Evolutionary conservation across 2,329 filamentous ascomycete genomes (phyloP).

Genomic region (Sporothrix humicola): DNA sequence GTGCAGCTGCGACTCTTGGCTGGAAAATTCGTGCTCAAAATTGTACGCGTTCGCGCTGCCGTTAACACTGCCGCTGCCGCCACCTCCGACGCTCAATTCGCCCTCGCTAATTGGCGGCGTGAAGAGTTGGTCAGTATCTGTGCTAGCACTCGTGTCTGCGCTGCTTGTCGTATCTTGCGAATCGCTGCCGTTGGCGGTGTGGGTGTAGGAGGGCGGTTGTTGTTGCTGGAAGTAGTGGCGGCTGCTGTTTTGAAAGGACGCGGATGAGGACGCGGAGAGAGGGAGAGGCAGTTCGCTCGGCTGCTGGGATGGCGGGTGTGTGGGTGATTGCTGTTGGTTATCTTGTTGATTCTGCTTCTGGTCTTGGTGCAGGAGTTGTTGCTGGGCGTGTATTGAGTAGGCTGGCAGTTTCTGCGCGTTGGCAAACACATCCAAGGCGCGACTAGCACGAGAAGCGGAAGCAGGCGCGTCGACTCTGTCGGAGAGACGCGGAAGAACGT

Average conservation of each 20-base stretch:
- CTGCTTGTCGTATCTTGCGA: constrained; percentile 48
- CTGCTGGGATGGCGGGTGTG: constrained; percentile 26
- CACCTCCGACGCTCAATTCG: constrained; percentile 48
- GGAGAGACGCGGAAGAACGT: constrained; percentile 37
- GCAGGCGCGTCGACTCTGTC: constrained; percentile 38
- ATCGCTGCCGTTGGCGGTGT: constrained; percentile 33
- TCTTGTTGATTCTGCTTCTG: constrained; percentile 32
- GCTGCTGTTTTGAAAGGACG: constrained; percentile 35
- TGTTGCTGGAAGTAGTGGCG: constrained; percentile 34
- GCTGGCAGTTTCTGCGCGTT: constrained; percentile 32
- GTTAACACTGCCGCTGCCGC: constrained; percentile 42
- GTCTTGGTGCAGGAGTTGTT: constrained; percentile 29
- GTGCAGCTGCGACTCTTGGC: constrained; percentile 62
- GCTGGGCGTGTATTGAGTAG: constrained; percentile 27
- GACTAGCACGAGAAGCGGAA: constrained; percentile 35
- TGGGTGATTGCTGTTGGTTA: constrained; percentile 35
- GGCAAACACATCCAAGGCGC: constrained; percentile 33
- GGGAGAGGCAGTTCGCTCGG: constrained; percentile 22
- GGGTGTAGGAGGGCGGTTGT: constrained; percentile 1
- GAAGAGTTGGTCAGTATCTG: constrained; percentile 50
- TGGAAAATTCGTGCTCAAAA: constrained; percentile 47
- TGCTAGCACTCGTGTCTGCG: constrained; percentile 47
- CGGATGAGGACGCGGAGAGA: constrained; percentile 16
- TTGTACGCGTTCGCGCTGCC: constrained; percentile 16
- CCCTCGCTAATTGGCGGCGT: constrained; percentile 53